Evolutionary conservation across 1,139 yeast genomes (phyloP).

Genomic region (Pichia sp.): DNA sequence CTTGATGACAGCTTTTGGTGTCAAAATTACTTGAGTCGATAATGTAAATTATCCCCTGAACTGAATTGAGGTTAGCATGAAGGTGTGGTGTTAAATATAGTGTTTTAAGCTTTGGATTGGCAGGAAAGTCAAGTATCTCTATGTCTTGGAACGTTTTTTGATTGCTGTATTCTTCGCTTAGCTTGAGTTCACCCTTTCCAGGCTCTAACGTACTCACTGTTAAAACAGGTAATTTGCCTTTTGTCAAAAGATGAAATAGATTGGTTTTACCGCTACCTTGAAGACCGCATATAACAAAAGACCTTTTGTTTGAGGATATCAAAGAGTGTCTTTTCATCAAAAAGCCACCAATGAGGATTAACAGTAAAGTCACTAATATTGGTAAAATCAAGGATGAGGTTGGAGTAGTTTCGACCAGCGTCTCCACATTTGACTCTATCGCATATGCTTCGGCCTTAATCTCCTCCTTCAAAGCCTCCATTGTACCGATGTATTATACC

Average conservation of each 20-base stretch:
- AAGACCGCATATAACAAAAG: slow-evolving; percentile 70
- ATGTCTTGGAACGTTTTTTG: slow-evolving; percentile 33
- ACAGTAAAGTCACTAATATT: slow-evolving; percentile 22
- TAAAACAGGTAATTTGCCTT: slow-evolving; percentile 28
- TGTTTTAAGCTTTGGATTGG: slow-evolving; percentile 68
- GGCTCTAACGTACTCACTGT: slow-evolving; percentile 47
- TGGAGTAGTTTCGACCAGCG: slow-evolving; percentile 1
- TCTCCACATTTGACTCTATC: slow-evolving; percentile 9
- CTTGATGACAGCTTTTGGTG: slow-evolving; percentile 40
- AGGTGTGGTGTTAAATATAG: slow-evolving; percentile 37
- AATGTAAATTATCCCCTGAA: slow-evolving; percentile 66
- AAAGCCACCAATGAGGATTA: slow-evolving; percentile 23
- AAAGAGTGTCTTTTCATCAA: slow-evolving; percentile 23
- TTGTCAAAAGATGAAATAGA: slow-evolving; percentile 42
- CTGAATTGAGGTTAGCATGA: slow-evolving; percentile 41
- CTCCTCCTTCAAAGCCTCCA: slow-evolving; percentile 4
- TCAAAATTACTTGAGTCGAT: slow-evolving; percentile 56
- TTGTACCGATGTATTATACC: not conserved
- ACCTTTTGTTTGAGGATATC: slow-evolving; percentile 36
- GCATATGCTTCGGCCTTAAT: slow-evolving; percentile 1
- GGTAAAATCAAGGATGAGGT: slow-evolving; percentile 18
- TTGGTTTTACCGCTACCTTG: slow-evolving; percentile 73
- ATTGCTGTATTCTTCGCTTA: slow-evolving; percentile 21
- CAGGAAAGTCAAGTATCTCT: slow-evolving; percentile 77
- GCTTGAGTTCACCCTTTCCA: slow-evolving; percentile 34